Conservation (phyloP, 352 stramenopile species). For the Poterioochromonas sp. region DNA sequence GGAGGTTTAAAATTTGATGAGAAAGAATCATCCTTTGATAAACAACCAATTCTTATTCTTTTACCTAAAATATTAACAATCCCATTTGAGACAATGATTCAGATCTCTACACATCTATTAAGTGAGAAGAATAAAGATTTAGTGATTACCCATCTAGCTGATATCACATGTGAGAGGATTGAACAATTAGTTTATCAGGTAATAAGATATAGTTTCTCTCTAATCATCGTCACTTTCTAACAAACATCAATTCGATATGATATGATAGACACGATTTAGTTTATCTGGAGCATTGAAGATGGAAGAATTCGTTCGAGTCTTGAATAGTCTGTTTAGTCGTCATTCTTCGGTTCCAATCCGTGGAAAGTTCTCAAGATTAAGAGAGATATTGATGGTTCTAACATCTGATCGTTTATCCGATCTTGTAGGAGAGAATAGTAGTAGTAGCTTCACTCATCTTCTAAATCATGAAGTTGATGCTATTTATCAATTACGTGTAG, state of each 20-base stretch:
- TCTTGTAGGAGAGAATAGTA: no score
- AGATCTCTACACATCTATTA: not conserved
- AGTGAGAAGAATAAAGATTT: constrained; percentile 17
- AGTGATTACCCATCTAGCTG: not conserved
- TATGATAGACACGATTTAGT: constrained; percentile 15
- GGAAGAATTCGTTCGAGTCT: constrained; percentile 25
- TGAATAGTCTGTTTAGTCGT: not conserved
- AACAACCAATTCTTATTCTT: not conserved
- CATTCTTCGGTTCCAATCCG: constrained; percentile 3
- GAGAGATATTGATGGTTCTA: constrained; percentile 27
- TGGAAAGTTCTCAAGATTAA: not conserved
- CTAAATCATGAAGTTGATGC: no score
- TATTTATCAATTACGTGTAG: no score
- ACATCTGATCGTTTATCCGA: no score
- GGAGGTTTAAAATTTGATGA: constrained; percentile 19
- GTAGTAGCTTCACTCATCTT: no score
- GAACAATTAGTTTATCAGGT: constrained; percentile 25
- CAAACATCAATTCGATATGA: not conserved
- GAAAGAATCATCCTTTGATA: not conserved
- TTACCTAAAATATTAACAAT: constrained; percentile 9
- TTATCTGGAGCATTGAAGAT: constrained; percentile 31
- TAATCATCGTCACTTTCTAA: not conserved
- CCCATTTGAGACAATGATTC: constrained; percentile 26
- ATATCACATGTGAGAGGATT: constrained; percentile 3
- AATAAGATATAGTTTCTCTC: not conserved